Evolutionary conservation across 2,329 filamentous ascomycete species (phyloP).

Genomic region (Parasarocladium wereldwijsianum): DNA sequence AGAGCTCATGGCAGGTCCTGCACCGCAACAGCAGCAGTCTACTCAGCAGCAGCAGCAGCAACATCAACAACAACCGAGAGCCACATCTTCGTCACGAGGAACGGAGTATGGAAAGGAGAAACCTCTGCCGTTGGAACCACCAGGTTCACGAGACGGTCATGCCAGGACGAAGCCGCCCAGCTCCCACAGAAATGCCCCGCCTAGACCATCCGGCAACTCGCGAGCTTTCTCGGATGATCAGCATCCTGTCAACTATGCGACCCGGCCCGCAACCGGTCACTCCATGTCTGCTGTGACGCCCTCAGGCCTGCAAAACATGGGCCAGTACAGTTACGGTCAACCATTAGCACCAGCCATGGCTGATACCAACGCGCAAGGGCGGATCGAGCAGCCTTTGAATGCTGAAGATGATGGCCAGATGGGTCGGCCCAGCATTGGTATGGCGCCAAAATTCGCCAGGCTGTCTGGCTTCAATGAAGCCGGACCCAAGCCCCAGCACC

Average conservation of each 20-base stretch:
- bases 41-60: background rate
- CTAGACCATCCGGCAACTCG: slow-evolving; percentile 7
- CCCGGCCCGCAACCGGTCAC: slow-evolving; percentile 66
- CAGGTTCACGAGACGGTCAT: slow-evolving; percentile 28
- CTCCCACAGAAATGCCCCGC: slow-evolving; percentile 25
- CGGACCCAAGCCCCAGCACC: slow-evolving; percentile 19
- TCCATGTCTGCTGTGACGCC: slow-evolving; percentile 59
- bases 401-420: slow-evolving; percentile 52
- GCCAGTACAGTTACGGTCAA: slow-evolving; percentile 51
- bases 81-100: slow-evolving; percentile 23
- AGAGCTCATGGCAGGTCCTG: slow-evolving; percentile 10
- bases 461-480: slow-evolving; percentile 43
- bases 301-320: slow-evolving; percentile 51
- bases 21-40: slow-evolving; percentile 12
- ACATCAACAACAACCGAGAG: slow-evolving; percentile 6
- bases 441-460: slow-evolving; percentile 42
- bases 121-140: slow-evolving; percentile 43
- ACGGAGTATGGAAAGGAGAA: slow-evolving; percentile 37
- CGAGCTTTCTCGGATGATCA: slow-evolving; percentile 14
- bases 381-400: slow-evolving; percentile 61
- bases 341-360: slow-evolving; percentile 78
- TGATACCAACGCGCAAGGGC: slow-evolving; percentile 76
- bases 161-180: slow-evolving; percentile 29
- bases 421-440: slow-evolving; percentile 45
- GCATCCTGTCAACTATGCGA: slow-evolving; percentile 18